Conservation (phyloP, 331 rosid genomes). For the Dryas integrifolia region DNA sequence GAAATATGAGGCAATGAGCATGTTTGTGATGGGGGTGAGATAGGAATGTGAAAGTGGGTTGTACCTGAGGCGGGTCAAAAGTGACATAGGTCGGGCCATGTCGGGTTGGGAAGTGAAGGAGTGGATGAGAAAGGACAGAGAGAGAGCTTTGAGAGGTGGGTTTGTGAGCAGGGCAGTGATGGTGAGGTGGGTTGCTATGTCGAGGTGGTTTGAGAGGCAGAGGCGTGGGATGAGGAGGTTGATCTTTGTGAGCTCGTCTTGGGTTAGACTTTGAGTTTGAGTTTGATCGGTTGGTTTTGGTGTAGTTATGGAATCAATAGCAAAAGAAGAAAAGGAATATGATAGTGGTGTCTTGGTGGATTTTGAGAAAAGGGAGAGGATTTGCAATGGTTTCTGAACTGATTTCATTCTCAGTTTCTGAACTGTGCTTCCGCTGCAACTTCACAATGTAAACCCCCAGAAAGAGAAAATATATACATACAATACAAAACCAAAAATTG, state of each 20-base stretch:
- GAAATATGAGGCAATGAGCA: slow-evolving; percentile 49
- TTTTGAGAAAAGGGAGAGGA: slow-evolving; percentile 2
- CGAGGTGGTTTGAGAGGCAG: slow-evolving; percentile 40
- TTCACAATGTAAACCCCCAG: too few relatives aligned
- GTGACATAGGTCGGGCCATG: slow-evolving; percentile 51
- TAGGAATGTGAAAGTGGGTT: slow-evolving; percentile 34
- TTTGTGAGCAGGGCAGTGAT: slow-evolving; percentile 44
- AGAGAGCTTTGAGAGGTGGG: slow-evolving; percentile 50
- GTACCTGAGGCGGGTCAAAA: slow-evolving; percentile 57
- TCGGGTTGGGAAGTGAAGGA: slow-evolving; percentile 54
- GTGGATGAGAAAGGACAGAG: slow-evolving; percentile 39
- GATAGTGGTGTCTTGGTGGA: not conserved
- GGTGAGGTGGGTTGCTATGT: slow-evolving; percentile 47
- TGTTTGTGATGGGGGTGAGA: slow-evolving; percentile 32
- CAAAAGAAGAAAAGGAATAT: slow-evolving; percentile 17
- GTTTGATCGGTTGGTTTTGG: not conserved
- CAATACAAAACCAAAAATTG: too few relatives aligned
- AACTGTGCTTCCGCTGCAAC: not conserved
- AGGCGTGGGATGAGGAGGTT: slow-evolving; percentile 58
- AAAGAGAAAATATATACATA: too few relatives aligned
- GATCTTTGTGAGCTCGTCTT: slow-evolving; percentile 29
- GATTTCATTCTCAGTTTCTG: slow-evolving; percentile 16
- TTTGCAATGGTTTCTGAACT: slow-evolving; percentile 5
- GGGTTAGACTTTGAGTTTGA: slow-evolving; percentile 26
- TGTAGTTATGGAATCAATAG: not conserved